Evolutionary conservation across 2,329 filamentous ascomycete species (phyloP).

Genomic region (Aureobasidium mangrovei): DNA sequence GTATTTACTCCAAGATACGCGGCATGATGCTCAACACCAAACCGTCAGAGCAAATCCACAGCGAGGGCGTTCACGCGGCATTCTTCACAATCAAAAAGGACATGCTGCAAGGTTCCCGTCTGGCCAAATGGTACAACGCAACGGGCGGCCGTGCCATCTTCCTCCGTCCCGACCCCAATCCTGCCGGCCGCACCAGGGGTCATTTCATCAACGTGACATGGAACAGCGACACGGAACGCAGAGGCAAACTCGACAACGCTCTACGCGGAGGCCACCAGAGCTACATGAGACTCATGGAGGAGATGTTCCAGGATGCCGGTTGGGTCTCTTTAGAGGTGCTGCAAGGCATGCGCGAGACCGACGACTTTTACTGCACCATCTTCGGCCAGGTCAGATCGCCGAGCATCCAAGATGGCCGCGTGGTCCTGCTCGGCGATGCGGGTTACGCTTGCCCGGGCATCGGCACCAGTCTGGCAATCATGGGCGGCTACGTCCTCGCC

Average conservation of each 20-base stretch:
- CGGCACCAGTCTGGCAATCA: conserved; percentile 29
- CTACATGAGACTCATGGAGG: conserved; percentile 26
- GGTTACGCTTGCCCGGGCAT: conserved; percentile 29
- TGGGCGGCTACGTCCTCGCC: conserved; percentile 47
- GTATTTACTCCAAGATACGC: conserved; percentile 39
- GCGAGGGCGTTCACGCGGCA: conserved; percentile 33
- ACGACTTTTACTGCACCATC: conserved; percentile 23
- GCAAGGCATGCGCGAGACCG: conserved; percentile 16
- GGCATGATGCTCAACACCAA: conserved; percentile 36
- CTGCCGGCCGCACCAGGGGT: conserved; percentile 24
- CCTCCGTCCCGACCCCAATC: conserved; percentile 28
- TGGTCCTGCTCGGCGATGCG: conserved; percentile 35
- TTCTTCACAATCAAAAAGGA: conserved; percentile 36
- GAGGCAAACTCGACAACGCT: conserved; percentile 34
- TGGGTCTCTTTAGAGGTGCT: conserved; percentile 21
- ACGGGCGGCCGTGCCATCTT: conserved; percentile 32
- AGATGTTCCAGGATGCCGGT: conserved; percentile 17
- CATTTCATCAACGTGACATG: conserved; percentile 31
- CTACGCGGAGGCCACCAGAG: conserved; percentile 28
- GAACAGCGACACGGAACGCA: conserved; percentile 22
- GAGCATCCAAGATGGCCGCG: conserved; percentile 25
- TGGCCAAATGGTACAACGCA: conserved; percentile 32
- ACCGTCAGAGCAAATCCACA: conserved; percentile 31
- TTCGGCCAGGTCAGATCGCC: conserved; percentile 29
- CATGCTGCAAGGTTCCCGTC: conserved; percentile 30